Evolutionary conservation across 2,329 filamentous ascomycete genomes (phyloP), one percentile per base, ranked within the genome.

Genomic region (Chaetoscypha palmicola): DNA sequence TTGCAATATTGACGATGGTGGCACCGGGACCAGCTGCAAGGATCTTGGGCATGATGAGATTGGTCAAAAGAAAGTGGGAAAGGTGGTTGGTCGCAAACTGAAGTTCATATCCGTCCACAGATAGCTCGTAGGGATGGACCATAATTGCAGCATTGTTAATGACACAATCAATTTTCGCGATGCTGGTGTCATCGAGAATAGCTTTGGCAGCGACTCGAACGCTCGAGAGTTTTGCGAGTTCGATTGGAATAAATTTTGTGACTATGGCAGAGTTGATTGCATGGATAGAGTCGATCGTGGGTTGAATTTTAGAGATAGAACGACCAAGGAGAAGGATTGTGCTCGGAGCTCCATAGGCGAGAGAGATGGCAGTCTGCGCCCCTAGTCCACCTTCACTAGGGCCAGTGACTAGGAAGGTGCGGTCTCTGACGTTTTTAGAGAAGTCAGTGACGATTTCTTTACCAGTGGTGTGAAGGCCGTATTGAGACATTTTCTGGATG

Each of bases 51-150:
- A 50, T 45, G 10, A 79, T 61, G 1, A 76, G 64, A 20, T 72
- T 63, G 47, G 74, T 71, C 11, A 78, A 64, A 0, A 77, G 64
- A 60, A 77, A 78, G 50, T 76, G 71, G 7, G 61, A 66, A 1
- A 79, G 59, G 52, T 78, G 68, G 54, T 77, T 77, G 5, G 66
- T 69, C 24, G 66, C 73, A 46, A 78, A 70, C 44, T 77, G 73
- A 0, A 56, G 55, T 51, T 79, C 74, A 50, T 68, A 68, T 19
- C 70, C 71, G 48, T 74, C 71, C n/a, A 51, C 47, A 5, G 57
- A 56, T n/a, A 43, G 32, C n/a, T 50, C 43, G 31, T 43, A 53
- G 1, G 51, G 50, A 43, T 32, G 39, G 4, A 43, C 46, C 55
- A 55, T 54, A 8, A 56, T 53, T 17, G 48, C 59, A 1, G 57